These are phyloP conservation scores for Annulohypoxylon maeteangense DNA, from an alignment of 495 filamentous ascomycete species.

Conservation along the genomic window DNA sequence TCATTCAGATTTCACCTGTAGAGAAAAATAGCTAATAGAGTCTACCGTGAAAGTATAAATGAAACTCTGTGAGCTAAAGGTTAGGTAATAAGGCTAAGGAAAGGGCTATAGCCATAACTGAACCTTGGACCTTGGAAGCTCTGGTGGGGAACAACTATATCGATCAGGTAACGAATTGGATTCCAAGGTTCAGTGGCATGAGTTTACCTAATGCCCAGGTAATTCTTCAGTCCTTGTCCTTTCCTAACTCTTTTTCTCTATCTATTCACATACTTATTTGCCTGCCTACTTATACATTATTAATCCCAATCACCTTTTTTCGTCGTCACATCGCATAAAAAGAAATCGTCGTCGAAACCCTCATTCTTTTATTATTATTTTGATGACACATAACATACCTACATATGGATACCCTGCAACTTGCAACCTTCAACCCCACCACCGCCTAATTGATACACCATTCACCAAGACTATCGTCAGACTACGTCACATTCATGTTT, in stretches of 20 bases:
- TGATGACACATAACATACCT: background rate
- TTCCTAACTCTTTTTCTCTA: background rate
- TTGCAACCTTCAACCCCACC: too few relatives aligned
- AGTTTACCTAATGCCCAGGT: background rate
- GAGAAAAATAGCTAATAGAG: background rate
- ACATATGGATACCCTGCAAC: conserved; percentile 9
- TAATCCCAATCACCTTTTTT: background rate
- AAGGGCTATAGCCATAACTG: background rate
- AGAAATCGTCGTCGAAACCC: conserved; percentile 8
- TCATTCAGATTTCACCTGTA: background rate
- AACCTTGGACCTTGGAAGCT: background rate
- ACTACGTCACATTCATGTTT: conserved; percentile 42
- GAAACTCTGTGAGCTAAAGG: background rate
- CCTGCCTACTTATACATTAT: background rate
- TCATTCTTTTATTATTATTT: conserved; percentile 2
- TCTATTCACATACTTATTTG: background rate
- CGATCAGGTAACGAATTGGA: conserved; percentile 1
- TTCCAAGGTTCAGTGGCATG: conserved; percentile 6
- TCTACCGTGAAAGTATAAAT: background rate
- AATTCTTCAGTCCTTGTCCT: background rate
- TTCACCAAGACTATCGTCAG: conserved; percentile 16
- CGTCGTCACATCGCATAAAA: background rate
- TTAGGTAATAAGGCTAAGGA: background rate
- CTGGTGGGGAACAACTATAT: conserved; percentile 1
- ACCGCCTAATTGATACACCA: conserved; percentile 16